Base-by-base conservation (phyloP, 2,329 filamentous ascomycete species). In the Epichloe glyceriae region DNA sequence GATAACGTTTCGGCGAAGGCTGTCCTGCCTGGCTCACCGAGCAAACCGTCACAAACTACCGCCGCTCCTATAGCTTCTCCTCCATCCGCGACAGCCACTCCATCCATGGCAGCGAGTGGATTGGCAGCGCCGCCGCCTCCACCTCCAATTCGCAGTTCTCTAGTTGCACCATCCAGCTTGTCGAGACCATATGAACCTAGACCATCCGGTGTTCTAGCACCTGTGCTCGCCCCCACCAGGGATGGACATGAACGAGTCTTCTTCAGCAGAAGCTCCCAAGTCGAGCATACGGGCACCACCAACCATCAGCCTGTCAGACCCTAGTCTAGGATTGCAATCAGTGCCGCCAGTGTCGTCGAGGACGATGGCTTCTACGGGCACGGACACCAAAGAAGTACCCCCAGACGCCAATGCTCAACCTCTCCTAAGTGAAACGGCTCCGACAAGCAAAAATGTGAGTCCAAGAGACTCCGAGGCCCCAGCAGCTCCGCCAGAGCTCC, bases 261-360 rank as follows among this genome's bases (percentile, higher is more conserved):
- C 55, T 11, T 47, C 52, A 10, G 61, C 64, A 2, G 64, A 63
- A 57, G 61, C 61, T 47, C 64, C 67, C 37, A 73, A 69, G 54
- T 73, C 68, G 14, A 68, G 69, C 49, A 63, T 73, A 22, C 65
- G 73, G n/a, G 72, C 71, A 34, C 67, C 64, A 12, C 71, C 71
- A n/a, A 51, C 56, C 44, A 46, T 50, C 26, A 41, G 49, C 22
- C 33, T 50, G 19, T 26, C 40, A 15, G 48, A 50, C 17, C 48
- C 33, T 30, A 19, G 20, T 6, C 48, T 19, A 17, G 30, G 15
- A 34, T 43, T 17, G 6, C 47, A 19, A 15, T 11, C 37, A 17
- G 41, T 20, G 40, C 17, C 14, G 15, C 20, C 30, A 15, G 45
- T n/a, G 6, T 5, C 45, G 19, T 14, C 35, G 3, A 17, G 39